phyloP scores from a whole-genome alignment of 2,329 filamentous ascomycete genomes.

The Fusarium sp. region DNA sequence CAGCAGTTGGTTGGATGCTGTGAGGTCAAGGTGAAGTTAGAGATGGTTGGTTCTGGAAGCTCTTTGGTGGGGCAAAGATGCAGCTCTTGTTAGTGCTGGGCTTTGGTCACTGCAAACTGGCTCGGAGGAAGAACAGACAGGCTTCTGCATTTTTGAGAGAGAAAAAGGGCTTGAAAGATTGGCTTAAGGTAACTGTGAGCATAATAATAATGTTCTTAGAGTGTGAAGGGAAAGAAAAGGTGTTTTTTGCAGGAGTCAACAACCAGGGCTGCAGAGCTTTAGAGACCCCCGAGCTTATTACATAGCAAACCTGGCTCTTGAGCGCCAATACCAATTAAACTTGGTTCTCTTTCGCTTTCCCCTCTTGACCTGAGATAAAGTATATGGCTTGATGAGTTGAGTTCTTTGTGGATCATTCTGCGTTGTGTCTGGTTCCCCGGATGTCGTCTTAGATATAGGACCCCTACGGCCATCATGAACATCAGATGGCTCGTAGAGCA shows the following conservation, averaged over 20 bases:
- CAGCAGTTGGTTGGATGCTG: slow-evolving; percentile 1
- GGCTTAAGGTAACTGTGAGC: neutral
- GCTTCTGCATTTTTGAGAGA: neutral
- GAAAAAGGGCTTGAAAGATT: neutral
- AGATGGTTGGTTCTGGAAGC: slow-evolving; percentile 53
- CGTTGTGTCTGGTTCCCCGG: too few relatives aligned
- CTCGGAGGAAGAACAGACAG: neutral
- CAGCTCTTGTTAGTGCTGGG: slow-evolving; percentile 2
- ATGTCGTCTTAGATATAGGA: neutral
- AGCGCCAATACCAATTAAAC: too few relatives aligned
- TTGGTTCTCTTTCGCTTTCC: too few relatives aligned
- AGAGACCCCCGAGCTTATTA: too few relatives aligned
- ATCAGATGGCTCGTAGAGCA: too few relatives aligned
- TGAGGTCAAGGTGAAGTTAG: neutral
- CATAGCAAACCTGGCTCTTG: too few relatives aligned
- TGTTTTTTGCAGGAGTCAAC: neutral
- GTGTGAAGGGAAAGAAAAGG: neutral
- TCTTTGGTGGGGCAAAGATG: slow-evolving; percentile 48
- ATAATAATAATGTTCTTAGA: neutral
- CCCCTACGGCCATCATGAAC: neutral
- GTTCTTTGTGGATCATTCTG: too few relatives aligned
- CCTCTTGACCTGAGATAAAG: too few relatives aligned
- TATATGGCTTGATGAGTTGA: too few relatives aligned
- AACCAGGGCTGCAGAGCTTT: neutral
- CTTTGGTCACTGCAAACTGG: neutral